Evolutionary conservation across 208 protist genomes (phyloP), one percentile per base, ranked within the genome.

Genomic region (Leishmania mexicana): DNA sequence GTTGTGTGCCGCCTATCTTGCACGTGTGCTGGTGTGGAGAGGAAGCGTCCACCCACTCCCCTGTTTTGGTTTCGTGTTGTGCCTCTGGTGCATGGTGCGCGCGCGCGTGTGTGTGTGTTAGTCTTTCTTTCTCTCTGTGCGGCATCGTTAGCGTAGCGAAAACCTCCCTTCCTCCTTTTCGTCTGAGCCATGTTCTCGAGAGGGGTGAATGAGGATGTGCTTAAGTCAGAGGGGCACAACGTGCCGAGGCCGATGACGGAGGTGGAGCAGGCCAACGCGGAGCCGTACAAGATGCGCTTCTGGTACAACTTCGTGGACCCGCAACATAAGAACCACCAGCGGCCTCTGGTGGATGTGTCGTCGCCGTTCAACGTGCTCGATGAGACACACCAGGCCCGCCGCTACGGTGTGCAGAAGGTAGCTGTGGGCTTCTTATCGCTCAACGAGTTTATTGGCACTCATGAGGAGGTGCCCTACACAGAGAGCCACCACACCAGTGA

Each of bases 401-500:
- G 85, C 67, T 93, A 93, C 38, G 92, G 92, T 28, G 87, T 88
- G 51, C 89, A 93, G 76, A 95, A 95, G 84, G 72, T 95, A 8
- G 84, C 81, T 60, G 78, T 86, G 72, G 84, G 88, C 67, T 92
- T 93, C 77, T 38, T 94, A 57, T 96, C 92, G 15, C 67, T 97
- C 19, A 94, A 94, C 80, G 88, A 90, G 74, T 96, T 95, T 60
- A 92, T 88, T 28, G 92, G 94, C 45, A 67, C 77, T 21, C 78
- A 88, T 47, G 94, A 97, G 86, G 90, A 97, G 76, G 92, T 96
- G 45, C 94, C 94, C 24, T 97, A 97, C 90, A 90, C 92, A 28
- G 88, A 95, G 65, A 89, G 88, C 4, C 87, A 95, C 81, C 90
- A 96, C 88, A 95, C 92, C 28, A 88, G 75, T 58, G 91, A 95